Base-by-base conservation (phyloP, 192 early-diverging fungal genomes). In the Borealophlyctis nickersoniae region DNA sequence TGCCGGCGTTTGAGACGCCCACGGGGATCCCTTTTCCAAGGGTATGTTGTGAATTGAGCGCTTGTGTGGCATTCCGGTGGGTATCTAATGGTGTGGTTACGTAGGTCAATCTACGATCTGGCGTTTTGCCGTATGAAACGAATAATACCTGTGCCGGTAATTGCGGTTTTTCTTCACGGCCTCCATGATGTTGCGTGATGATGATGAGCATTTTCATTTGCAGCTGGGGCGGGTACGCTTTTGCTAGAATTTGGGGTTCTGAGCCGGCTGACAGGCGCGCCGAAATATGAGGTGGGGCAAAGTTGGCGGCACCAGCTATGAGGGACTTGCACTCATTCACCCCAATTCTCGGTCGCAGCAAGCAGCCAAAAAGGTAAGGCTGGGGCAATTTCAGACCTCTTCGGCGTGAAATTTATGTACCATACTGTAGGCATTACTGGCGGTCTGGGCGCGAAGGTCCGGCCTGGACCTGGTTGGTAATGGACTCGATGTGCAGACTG, bases 221-320 rank as follows among this genome's bases (percentile, higher is more conserved):
- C 89, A 0, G 93, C 94, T 22, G 93, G 93, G 13, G 90, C 88
- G n/a, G 96, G 94, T 2, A 93, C 92, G 36, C 74, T 97, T 49
- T 62, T 96, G 29, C 75, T 98, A 9, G 96, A 98, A 63, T 97
- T 97, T 84, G 94, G 93, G 36, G 83, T 89, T 4, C 71, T 98
- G 27, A 93, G 91, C 60, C 81, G 94, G 31, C 77, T 96, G 33
- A 91, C 91, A 0, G 89, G 88, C 11, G 77, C 92, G 67, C 70
- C 81, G 2, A 72, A 74, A 29, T 96, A 91, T 70, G 96, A 97
- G 75, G 81, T 81, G 79, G 31, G 33, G 45, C 30, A n/a, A n/a
- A n/a, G n/a, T n/a, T n/a, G n/a, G n/a, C n/a, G n/a, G n/a, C n/a
- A n/a, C n/a, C n/a, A n/a, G n/a, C n/a, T n/a, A n/a, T n/a, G n/a